phyloP scores from a whole-genome alignment of 305 asterid species.

The Fraxinus latifolia region DNA sequence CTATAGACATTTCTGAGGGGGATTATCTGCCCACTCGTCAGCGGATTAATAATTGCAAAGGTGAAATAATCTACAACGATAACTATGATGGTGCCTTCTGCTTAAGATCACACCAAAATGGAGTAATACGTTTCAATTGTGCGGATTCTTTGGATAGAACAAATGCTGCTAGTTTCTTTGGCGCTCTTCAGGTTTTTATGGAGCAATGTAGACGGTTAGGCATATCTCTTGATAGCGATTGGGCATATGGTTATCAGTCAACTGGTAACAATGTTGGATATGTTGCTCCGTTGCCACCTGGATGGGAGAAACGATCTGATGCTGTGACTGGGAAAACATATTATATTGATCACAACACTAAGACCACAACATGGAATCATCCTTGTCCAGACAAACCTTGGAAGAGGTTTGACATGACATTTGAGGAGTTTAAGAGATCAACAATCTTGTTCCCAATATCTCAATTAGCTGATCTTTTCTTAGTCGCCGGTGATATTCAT shows the following conservation, averaged over 20 bases:
- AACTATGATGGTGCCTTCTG: slow-evolving; percentile 92
- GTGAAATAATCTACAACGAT: slow-evolving; percentile 77
- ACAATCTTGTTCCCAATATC: slow-evolving; percentile 86
- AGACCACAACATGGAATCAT: slow-evolving; percentile 97
- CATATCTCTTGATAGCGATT: slow-evolving; percentile 92
- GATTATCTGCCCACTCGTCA: slow-evolving; percentile 88
- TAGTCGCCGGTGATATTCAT: slow-evolving; percentile 92
- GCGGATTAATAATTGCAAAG: slow-evolving; percentile 79
- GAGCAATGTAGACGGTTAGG: slow-evolving; percentile 98
- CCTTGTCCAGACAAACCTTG: slow-evolving; percentile 99
- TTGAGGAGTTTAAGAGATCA: slow-evolving; percentile 95
- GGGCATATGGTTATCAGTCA: slow-evolving; percentile 68
- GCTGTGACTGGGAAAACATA: slow-evolving; percentile 92
- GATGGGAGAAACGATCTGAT: slow-evolving; percentile 97
- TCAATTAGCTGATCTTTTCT: slow-evolving; percentile 83
- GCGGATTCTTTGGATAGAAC: slow-evolving; percentile 99
- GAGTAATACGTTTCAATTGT: slow-evolving; percentile 94
- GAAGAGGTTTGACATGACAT: slow-evolving; percentile 97
- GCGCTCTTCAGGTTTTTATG: slow-evolving; percentile 91
- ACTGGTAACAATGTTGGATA: slow-evolving; percentile 64
- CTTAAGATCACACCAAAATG: slow-evolving; percentile 95
- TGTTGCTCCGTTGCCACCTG: slow-evolving; percentile 97
- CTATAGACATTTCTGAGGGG: slow-evolving; percentile 83
- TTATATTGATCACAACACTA: slow-evolving; percentile 93
- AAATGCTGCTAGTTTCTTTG: slow-evolving; percentile 98